phyloP scores from a whole-genome alignment of 176 grass and related monocot genomes.

The Miscanthus lutarioriparius region DNA sequence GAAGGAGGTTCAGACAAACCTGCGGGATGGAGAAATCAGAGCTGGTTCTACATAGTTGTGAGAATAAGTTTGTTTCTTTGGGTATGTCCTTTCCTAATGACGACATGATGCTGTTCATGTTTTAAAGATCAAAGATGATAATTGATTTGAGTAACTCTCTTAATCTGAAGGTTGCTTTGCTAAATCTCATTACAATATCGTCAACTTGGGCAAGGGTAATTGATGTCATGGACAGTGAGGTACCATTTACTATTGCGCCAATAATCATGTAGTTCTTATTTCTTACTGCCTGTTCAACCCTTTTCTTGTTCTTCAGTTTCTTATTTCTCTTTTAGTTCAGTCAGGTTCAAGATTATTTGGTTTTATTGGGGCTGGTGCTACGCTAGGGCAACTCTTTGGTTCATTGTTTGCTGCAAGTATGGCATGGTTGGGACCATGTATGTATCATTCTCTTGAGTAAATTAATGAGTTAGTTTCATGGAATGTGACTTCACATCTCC shows the following conservation, averaged over 20 bases:
- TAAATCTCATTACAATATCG: conserved; percentile 95
- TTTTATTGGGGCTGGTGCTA: conserved; percentile 92
- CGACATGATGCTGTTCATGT: background rate
- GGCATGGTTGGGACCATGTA: conserved; percentile 94
- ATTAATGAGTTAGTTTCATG: background rate
- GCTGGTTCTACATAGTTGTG: conserved; percentile 79
- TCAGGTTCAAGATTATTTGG: conserved; percentile 98
- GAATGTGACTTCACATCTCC: conserved; percentile 8
- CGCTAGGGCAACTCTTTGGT: conserved; percentile 83
- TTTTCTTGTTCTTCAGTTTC: conserved; percentile 15
- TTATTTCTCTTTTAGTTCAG: conserved; percentile 65
- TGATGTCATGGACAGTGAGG: conserved; percentile 97
- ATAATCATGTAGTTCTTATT: background rate
- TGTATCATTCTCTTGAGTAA: conserved; percentile 25
- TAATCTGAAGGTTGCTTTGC: conserved; percentile 73
- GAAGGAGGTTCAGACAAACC: conserved; percentile 47
- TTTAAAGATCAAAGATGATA: background rate
- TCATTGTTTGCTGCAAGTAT: conserved; percentile 92
- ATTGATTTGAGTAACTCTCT: conserved; percentile 19
- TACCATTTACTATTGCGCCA: conserved; percentile 38
- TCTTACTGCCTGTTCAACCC: background rate
- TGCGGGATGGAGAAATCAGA: conserved; percentile 64
- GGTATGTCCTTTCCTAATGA: conserved; percentile 43
- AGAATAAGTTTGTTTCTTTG: conserved; percentile 88
- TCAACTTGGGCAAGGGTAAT: conserved; percentile 95